These are phyloP conservation scores for Penicillium sp. DNA, from an alignment of 2,329 filamentous ascomycete genomes.

Conservation along the genomic window DNA sequence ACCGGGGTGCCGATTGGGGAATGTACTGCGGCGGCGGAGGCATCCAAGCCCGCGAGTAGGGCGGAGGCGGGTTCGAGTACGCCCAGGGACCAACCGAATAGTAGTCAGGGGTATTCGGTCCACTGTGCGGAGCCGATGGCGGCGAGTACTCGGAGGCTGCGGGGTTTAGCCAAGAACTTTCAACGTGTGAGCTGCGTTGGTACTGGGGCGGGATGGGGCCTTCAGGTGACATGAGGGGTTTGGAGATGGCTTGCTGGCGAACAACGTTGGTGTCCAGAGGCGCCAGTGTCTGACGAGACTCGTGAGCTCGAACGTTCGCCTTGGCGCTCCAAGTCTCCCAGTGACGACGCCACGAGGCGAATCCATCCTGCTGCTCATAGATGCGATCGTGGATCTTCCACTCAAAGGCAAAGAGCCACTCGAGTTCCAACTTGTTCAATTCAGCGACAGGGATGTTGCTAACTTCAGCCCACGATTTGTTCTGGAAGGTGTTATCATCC, in stretches of 20 bases:
- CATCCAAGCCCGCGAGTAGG: conserved; percentile 47
- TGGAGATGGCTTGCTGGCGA: conserved; percentile 53
- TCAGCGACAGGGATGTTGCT: conserved; percentile 85
- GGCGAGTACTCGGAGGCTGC: conserved; percentile 55
- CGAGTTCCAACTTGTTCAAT: conserved; percentile 81
- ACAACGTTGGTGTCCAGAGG: conserved; percentile 69
- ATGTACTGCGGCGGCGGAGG: conserved; percentile 42
- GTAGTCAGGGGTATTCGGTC: conserved; percentile 53
- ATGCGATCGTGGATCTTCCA: conserved; percentile 89
- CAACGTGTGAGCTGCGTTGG: conserved; percentile 50
- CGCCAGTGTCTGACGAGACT: conserved; percentile 56
- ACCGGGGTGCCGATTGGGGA: conserved; percentile 42
- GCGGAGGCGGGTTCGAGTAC: conserved; percentile 46
- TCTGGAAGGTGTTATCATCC: conserved; percentile 97
- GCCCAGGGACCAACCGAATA: conserved; percentile 49
- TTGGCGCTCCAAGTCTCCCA: conserved; percentile 68
- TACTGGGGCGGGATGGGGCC: conserved; percentile 55
- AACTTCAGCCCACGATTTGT: conserved; percentile 94
- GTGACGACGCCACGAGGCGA: conserved; percentile 66
- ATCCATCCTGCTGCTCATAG: conserved; percentile 71
- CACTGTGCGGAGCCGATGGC: conserved; percentile 54
- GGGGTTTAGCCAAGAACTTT: conserved; percentile 57
- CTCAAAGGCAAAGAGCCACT: conserved; percentile 82
- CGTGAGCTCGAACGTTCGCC: conserved; percentile 51
- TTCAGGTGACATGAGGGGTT: conserved; percentile 54